Conservation (phyloP, 2,329 filamentous ascomycete genomes). For the Diaporthe destruens region DNA sequence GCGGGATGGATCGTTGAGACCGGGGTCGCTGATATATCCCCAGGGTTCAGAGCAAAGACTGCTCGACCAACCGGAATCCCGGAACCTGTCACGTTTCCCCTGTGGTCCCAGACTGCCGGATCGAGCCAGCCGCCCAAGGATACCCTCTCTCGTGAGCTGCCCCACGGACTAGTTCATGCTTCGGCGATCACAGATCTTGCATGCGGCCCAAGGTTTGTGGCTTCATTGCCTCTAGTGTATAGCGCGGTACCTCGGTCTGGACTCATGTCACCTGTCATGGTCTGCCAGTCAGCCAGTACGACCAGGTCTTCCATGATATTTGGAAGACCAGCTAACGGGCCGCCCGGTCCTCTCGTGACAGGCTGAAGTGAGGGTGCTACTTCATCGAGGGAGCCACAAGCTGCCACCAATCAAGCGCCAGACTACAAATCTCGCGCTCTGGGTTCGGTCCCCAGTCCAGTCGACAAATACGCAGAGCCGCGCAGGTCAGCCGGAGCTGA, state of each 20-base stretch:
- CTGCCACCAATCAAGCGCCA: background rate
- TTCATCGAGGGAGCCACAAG: background rate
- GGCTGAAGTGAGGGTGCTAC: background rate
- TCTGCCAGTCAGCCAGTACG: slow-evolving; percentile 17
- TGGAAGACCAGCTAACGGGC: background rate
- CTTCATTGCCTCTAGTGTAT: slow-evolving; percentile 17
- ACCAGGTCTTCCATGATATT: slow-evolving; percentile 2
- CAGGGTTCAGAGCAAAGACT: slow-evolving; percentile 30
- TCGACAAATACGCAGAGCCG: background rate
- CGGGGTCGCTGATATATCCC: background rate
- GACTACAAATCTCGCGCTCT: background rate
- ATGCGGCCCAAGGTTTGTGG: background rate
- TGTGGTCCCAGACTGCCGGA: slow-evolving; percentile 37
- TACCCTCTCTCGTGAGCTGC: slow-evolving; percentile 13
- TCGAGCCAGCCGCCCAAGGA: slow-evolving; percentile 4
- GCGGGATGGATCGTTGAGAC: background rate
- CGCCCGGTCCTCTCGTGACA: background rate
- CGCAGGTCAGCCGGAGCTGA: background rate
- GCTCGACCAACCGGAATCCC: slow-evolving; percentile 20
- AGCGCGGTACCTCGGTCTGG: background rate
- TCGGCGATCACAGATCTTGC: slow-evolving; percentile 17
- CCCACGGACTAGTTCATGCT: slow-evolving; percentile 25
- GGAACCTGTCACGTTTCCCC: slow-evolving; percentile 34
- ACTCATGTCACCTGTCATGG: slow-evolving; percentile 8
- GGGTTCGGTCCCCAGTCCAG: background rate